Evolutionary conservation across 148 eudicot genomes (phyloP).

Genomic region (Euryodendron excelsum): DNA sequence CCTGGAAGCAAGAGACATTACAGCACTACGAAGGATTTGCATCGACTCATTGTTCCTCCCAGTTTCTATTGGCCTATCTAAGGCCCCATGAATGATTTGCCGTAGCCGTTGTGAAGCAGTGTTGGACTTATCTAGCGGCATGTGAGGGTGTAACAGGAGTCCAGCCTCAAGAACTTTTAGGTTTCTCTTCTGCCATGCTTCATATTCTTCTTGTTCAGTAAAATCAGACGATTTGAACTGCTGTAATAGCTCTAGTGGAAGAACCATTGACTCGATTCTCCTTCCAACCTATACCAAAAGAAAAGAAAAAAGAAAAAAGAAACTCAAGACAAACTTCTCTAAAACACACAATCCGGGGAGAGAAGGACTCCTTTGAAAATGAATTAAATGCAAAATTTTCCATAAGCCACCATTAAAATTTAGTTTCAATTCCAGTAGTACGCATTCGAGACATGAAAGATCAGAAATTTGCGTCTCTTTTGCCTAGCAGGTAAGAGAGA

Average conservation of each 20-base stretch:
- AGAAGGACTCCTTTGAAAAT: background rate
- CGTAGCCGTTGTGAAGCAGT: constrained; percentile 65
- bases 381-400: background rate
- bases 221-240: constrained; percentile 91
- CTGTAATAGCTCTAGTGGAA: constrained; percentile 90
- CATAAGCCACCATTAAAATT: background rate
- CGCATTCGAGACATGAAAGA: background rate
- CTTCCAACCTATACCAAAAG: constrained; percentile 64
- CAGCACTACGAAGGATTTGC: constrained; percentile 88
- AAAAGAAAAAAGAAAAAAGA: background rate
- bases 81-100: constrained; percentile 68
- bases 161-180: constrained; percentile 91
- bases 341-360: background rate
- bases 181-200: constrained; percentile 83
- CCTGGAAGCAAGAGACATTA: constrained; percentile 76
- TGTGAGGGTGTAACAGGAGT: constrained; percentile 73
- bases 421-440: background rate
- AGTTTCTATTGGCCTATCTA: constrained; percentile 84
- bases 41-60: constrained; percentile 84
- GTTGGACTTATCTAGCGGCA: constrained; percentile 75
- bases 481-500: background rate
- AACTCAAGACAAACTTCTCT: background rate
- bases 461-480: background rate
- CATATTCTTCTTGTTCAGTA: constrained; percentile 75
- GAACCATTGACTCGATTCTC: constrained; percentile 74